Percentiles rank a stretch among this genome's conserved stretches.
These are phyloP conservation scores for Diaporthe sp. DNA, from an alignment of 2,329 filamentous ascomycete species.

Conservation along the genomic window DNA sequence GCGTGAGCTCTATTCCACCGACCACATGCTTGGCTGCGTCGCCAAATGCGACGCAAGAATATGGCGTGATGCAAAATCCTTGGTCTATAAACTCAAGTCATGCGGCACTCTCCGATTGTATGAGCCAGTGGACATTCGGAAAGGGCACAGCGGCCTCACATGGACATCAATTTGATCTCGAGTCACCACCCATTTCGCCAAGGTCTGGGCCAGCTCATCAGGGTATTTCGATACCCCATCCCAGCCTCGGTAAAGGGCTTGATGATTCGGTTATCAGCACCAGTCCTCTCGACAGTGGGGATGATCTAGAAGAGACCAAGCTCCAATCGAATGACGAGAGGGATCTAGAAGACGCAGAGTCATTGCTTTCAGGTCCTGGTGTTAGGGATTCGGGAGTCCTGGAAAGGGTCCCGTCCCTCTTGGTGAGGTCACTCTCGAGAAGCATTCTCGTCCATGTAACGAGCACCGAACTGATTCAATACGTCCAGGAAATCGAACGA, in stretches of 20 bases:
- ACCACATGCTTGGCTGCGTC: background rate
- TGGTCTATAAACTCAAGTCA: background rate
- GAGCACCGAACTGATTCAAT: no score
- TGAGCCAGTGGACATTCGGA: background rate
- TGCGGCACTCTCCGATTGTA: background rate
- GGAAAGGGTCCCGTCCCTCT: no score
- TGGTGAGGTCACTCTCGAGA: no score
- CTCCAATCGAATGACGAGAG: no score
- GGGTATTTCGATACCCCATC: background rate
- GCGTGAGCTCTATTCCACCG: background rate
- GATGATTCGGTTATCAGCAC: no score
- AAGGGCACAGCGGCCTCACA: background rate
- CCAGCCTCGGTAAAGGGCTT: background rate
- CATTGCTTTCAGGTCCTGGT: no score
- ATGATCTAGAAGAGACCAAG: no score
- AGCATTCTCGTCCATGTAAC: no score
- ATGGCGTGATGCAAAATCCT: background rate
- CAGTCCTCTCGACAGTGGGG: no score
- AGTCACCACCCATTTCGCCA: background rate
- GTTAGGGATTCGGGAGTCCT: no score
- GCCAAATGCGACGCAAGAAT: background rate
- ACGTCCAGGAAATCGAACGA: no score
- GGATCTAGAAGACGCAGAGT: no score
- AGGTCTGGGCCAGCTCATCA: background rate
- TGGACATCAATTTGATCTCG: background rate